Percentiles rank a stretch among this genome's conserved stretches.
Conservation (phyloP, 208 protist species). For the Novymonas esmeraldas region DNA sequence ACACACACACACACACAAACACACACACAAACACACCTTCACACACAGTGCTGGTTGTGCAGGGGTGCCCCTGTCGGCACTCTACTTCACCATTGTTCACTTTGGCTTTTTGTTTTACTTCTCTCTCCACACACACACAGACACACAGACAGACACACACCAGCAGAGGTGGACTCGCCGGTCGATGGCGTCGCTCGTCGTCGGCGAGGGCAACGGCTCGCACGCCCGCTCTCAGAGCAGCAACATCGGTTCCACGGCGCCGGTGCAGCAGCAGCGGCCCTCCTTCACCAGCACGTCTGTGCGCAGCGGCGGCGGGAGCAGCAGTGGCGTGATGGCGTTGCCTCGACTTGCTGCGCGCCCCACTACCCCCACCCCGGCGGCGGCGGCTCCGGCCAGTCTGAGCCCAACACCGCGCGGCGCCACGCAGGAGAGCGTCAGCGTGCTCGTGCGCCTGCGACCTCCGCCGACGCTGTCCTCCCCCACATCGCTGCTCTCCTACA, state of each 20-base stretch:
- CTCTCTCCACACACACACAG: too few relatives aligned
- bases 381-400: not conserved
- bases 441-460: conserved; percentile 41
- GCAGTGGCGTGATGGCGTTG: too few relatives aligned
- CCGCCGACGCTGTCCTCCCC: not conserved
- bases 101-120: too few relatives aligned
- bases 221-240: not conserved
- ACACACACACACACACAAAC: too few relatives aligned
- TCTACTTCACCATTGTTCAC: too few relatives aligned
- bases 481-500: conserved; percentile 14
- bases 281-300: too few relatives aligned
- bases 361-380: not conserved
- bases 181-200: not conserved
- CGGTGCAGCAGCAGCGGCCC: not conserved
- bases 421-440: conserved; percentile 38
- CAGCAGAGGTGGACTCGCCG: not conserved
- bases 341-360: not conserved
- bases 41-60: too few relatives aligned
- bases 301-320: not conserved
- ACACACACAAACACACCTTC: too few relatives aligned
- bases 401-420: too few relatives aligned
- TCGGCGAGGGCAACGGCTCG: not conserved
- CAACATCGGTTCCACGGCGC: not conserved
- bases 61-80: too few relatives aligned
- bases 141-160: too few relatives aligned